Base-by-base conservation (phyloP, 1,284 basidiomycete genomes). In the Sanghuangporus sanghuang region DNA sequence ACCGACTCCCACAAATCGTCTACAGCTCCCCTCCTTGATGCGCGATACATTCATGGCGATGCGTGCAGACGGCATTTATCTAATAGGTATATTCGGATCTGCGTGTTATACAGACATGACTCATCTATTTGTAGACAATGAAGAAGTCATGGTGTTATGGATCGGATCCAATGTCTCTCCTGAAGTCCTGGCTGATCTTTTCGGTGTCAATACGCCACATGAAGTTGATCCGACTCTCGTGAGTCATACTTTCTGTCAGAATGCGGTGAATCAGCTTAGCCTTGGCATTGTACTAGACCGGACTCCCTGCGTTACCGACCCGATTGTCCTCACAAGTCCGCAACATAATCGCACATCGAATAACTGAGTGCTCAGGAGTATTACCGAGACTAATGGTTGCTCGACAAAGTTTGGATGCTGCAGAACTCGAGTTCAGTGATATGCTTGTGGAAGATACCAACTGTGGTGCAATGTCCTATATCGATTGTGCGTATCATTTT, bases 361-460 rank as follows among this genome's bases (percentile, higher is more conserved):
- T 85, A 60, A 67, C 73, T 2, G 84, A 88, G 66, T 81, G 93
- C 44, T 79, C 79, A 53, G 77, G 81, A 12, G 86, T 88, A 7
- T 77, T 82, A 16, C 74, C 81, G 1, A 92, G 90, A 61, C 83
- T 98, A 65, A 77, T 88, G 42, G 81, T 98, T 55, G 93, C 93
- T 0, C 84, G 97, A 14, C 97, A 99, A 74, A 95, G 98, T 72
- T 80, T 95, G 72, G 97, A 99, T 73, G 96, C 89, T 9, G 82
- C 87, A 64, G 97, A 99, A 77, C 86, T 99, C 60, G 97, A 99
- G 73, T 96, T 96, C 70, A 94, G 92, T 67, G 97, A 99, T 78
- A 92, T 96, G 87, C 81, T 99, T 14, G 87, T 98, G 12, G 97
- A 99, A 77, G 97, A 99, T 76, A 87, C 91, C 73, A 99, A 99